phyloP scores from a whole-genome alignment of 2,329 filamentous ascomycete genomes.

The Sporothrix humicola region DNA sequence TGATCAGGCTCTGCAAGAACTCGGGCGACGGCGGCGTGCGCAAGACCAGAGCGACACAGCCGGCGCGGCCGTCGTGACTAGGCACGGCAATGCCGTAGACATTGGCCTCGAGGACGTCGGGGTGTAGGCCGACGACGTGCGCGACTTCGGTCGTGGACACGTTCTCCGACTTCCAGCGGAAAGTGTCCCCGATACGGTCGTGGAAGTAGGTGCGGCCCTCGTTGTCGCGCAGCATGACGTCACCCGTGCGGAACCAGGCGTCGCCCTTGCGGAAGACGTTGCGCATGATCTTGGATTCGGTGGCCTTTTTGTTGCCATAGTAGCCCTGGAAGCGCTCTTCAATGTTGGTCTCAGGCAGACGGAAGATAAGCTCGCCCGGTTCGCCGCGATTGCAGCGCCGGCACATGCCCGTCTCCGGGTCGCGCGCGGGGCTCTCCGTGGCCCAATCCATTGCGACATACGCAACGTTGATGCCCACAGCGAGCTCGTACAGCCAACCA shows the following conservation, averaged over 20 bases:
- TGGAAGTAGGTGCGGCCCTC: constrained; percentile 80
- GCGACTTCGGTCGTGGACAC: constrained; percentile 82
- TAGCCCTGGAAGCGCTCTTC: constrained; percentile 78
- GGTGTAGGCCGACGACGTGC: constrained; percentile 72
- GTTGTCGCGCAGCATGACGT: constrained; percentile 72
- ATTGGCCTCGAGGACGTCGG: constrained; percentile 75
- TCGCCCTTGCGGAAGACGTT: constrained; percentile 77
- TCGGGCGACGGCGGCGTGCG: constrained; percentile 52
- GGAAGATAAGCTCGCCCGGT: constrained; percentile 76
- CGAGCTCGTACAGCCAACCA: constrained; percentile 63
- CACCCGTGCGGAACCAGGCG: constrained; percentile 83
- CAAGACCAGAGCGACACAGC: constrained; percentile 63
- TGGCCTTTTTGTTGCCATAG: constrained; percentile 74
- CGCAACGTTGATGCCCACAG: constrained; percentile 58
- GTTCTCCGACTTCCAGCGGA: constrained; percentile 83
- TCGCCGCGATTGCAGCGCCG: constrained; percentile 62
- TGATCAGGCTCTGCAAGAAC: constrained; percentile 62
- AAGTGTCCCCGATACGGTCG: constrained; percentile 80
- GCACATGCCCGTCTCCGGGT: constrained; percentile 73
- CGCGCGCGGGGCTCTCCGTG: constrained; percentile 70
- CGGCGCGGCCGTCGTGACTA: constrained; percentile 81
- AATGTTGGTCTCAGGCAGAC: constrained; percentile 68
- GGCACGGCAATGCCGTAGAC: constrained; percentile 84
- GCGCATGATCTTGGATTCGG: constrained; percentile 73
- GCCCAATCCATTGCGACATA: constrained; percentile 75